phyloP scores from a whole-genome alignment of 1,139 yeast species.

The Yueomyces sp. region DNA sequence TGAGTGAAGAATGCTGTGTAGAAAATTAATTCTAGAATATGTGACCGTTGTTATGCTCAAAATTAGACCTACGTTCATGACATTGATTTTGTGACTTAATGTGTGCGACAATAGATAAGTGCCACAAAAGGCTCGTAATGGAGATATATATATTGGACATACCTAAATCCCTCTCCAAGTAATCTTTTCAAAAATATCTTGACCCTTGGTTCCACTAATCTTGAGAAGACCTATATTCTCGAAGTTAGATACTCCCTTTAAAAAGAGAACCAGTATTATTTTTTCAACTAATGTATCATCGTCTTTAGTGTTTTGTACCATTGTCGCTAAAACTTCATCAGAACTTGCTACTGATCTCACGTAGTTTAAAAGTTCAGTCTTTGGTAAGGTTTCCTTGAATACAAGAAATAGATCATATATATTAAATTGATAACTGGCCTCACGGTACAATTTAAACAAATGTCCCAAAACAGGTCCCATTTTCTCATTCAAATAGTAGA shows the following conservation, averaged over 20 bases:
- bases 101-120: too few relatives aligned
- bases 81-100: too few relatives aligned
- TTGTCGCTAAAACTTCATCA: slow-evolving; percentile 15
- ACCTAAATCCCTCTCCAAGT: slow-evolving; percentile 44
- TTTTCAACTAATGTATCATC: slow-evolving; percentile 37
- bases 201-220: slow-evolving; percentile 29
- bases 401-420: slow-evolving; percentile 68
- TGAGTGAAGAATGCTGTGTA: too few relatives aligned
- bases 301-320: slow-evolving; percentile 11
- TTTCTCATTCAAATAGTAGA: slow-evolving; percentile 13
- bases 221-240: slow-evolving; percentile 41
- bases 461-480: slow-evolving; percentile 43
- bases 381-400: slow-evolving; percentile 45
- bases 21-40: too few relatives aligned
- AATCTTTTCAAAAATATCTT: slow-evolving; percentile 42
- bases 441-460: slow-evolving; percentile 61
- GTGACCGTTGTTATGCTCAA: too few relatives aligned
- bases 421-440: slow-evolving; percentile 64
- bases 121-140: too few relatives aligned
- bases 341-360: slow-evolving; percentile 20
- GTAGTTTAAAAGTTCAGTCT: slow-evolving; percentile 27
- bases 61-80: too few relatives aligned
- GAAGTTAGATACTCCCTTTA: slow-evolving; percentile 45
- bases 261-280: slow-evolving; percentile 39
- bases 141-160: too few relatives aligned